phyloP scores from a whole-genome alignment of 2,329 filamentous ascomycete species.

The Mycogone perniciosa region DNA sequence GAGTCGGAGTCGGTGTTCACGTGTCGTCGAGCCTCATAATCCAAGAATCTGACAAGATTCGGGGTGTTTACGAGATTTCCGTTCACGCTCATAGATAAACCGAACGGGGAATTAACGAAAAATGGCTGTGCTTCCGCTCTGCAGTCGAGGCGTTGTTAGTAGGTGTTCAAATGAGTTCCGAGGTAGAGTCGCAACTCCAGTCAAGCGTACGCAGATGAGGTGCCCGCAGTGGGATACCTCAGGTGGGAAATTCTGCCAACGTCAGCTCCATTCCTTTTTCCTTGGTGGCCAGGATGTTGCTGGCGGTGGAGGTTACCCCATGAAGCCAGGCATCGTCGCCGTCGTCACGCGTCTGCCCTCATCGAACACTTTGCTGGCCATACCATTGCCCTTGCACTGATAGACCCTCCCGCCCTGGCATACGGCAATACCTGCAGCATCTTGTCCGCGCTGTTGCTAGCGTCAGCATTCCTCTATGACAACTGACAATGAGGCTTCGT shows the following conservation, averaged over 20 bases:
- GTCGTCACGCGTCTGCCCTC: slow-evolving; percentile 60
- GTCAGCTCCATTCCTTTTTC: background rate
- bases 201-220: slow-evolving; percentile 44
- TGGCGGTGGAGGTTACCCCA: slow-evolving; percentile 27
- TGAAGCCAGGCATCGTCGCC: background rate
- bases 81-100: slow-evolving; percentile 76
- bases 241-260: slow-evolving; percentile 73
- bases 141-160: slow-evolving; percentile 27
- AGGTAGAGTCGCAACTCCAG: background rate
- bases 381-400: slow-evolving; percentile 85
- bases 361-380: slow-evolving; percentile 65
- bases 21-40: slow-evolving; percentile 72
- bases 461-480: slow-evolving; percentile 14
- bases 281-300: background rate
- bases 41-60: slow-evolving; percentile 63
- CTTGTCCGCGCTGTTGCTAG: slow-evolving; percentile 62
- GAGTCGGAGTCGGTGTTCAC: slow-evolving; percentile 88
- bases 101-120: slow-evolving; percentile 78
- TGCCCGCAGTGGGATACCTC: slow-evolving; percentile 84
- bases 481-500: slow-evolving; percentile 5
- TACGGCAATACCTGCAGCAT: slow-evolving; percentile 77
- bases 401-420: slow-evolving; percentile 73
- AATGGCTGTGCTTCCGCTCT: slow-evolving; percentile 89
- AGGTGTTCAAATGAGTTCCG: slow-evolving; percentile 1
- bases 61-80: slow-evolving; percentile 78